phyloP scores from a whole-genome alignment of 176 grass and related monocot species.

The Paspalum notatum region DNA sequence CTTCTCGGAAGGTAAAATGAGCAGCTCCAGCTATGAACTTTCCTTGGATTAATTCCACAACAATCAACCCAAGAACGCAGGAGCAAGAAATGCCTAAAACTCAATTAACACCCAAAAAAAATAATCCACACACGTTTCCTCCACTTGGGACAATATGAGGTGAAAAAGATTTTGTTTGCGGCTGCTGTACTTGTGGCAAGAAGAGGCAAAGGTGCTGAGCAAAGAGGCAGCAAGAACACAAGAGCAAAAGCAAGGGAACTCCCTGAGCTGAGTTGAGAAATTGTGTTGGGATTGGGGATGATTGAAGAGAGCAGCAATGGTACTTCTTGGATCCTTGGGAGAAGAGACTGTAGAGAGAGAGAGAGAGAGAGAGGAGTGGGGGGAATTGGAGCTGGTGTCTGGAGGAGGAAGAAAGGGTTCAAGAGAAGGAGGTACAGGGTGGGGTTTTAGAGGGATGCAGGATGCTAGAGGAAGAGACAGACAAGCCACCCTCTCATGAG shows the following conservation, averaged over 20 bases:
- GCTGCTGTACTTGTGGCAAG: constrained; percentile 35
- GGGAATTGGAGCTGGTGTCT: constrained; percentile 18
- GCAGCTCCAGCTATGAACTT: neutral
- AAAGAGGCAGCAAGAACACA: constrained; percentile 16
- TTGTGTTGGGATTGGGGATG: constrained; percentile 32
- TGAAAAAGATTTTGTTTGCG: constrained; percentile 6
- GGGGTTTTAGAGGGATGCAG: constrained; percentile 60
- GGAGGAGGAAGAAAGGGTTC: constrained; percentile 55
- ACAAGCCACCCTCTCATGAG: constrained; percentile 55
- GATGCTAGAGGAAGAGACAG: constrained; percentile 48
- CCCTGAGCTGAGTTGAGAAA: constrained; percentile 2
- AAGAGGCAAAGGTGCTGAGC: constrained; percentile 44
- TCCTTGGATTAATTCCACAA: constrained; percentile 26
- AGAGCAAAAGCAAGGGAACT: constrained; percentile 35
- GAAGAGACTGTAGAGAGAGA: constrained; percentile 13
- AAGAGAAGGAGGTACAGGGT: constrained; percentile 43
- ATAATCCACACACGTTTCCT: constrained; percentile 14
- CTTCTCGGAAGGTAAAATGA: constrained; percentile 8
- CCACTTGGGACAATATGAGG: constrained; percentile 17
- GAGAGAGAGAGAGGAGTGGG: neutral
- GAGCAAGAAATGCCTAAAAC: constrained; percentile 32
- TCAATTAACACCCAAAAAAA: constrained; percentile 13
- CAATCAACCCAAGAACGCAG: constrained; percentile 31
- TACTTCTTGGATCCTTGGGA: constrained; percentile 13
- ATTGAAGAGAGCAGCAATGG: constrained; percentile 26